A percentile compares a stretch with the other conserved stretches of the same genome.
phyloP scores from a whole-genome alignment of 2,329 filamentous ascomycete species.

The Neofusicoccum sp. region DNA sequence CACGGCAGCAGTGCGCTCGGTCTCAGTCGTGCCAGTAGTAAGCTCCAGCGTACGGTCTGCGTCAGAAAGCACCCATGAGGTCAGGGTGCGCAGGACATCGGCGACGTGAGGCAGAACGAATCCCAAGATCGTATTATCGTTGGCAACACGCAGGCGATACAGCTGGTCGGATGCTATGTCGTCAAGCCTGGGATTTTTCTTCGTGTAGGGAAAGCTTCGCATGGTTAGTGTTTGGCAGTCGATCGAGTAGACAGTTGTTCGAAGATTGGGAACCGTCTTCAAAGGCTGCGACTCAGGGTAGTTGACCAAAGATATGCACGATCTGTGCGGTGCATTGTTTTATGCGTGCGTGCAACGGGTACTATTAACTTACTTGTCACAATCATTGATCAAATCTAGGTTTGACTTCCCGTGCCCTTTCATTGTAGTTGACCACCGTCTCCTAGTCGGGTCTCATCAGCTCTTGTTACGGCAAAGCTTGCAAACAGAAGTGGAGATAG shows the following conservation, averaged over 20 bases:
- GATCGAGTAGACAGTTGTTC: background rate
- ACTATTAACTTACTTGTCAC: conserved; percentile 47
- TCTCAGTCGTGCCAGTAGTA: conserved; percentile 56
- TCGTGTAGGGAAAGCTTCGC: conserved; percentile 36
- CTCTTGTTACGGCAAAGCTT: too few relatives aligned
- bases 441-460: too few relatives aligned
- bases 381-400: conserved; percentile 56
- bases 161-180: conserved; percentile 53
- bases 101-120: conserved; percentile 63
- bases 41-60: conserved; percentile 62
- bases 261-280: too few relatives aligned
- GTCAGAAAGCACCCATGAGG: conserved; percentile 62
- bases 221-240: background rate
- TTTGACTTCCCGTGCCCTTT: conserved; percentile 39
- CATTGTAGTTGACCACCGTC: background rate
- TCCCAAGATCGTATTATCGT: conserved; percentile 59
- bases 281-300: background rate
- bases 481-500: too few relatives aligned
- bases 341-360: too few relatives aligned
- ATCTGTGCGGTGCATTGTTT: background rate
- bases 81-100: conserved; percentile 52
- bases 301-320: too few relatives aligned
- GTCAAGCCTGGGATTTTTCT: conserved; percentile 49
- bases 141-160: conserved; percentile 65
- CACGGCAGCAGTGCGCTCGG: conserved; percentile 60